phyloP scores from a whole-genome alignment of 768 basidiomycete genomes.

The Artomyces pyxidatus region DNA sequence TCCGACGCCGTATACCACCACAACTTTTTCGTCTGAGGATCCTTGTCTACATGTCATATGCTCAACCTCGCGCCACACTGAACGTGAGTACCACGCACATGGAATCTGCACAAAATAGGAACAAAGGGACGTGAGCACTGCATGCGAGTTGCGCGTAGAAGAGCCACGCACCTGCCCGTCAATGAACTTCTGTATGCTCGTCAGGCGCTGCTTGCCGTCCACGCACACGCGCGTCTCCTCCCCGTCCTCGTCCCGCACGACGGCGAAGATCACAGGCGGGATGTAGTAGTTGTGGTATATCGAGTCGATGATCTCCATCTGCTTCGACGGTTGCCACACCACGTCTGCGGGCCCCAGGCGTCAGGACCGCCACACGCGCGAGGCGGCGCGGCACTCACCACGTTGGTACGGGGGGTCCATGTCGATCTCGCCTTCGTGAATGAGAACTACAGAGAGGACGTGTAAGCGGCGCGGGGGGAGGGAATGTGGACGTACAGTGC shows the following conservation, averaged over 20 bases:
- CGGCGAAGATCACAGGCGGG: constrained; percentile 42
- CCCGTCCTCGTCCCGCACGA: constrained; percentile 30
- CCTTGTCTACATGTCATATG: constrained; percentile 38
- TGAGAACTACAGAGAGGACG: constrained; percentile 33
- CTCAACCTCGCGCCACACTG: constrained; percentile 17
- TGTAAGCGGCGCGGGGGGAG: neutral
- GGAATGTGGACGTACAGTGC: neutral
- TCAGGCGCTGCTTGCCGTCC: constrained; percentile 48
- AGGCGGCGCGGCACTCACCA: constrained; percentile 34
- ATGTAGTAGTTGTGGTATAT: constrained; percentile 47
- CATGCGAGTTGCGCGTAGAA: too few relatives aligned
- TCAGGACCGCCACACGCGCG: neutral
- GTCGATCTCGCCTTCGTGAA: constrained; percentile 65
- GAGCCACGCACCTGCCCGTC: constrained; percentile 33
- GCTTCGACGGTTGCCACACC: constrained; percentile 68
- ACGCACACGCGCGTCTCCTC: constrained; percentile 39
- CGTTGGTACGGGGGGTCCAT: constrained; percentile 66
- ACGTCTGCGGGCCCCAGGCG: constrained; percentile 39
- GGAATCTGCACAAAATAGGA: constrained; percentile 36
- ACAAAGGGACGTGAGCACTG: neutral
- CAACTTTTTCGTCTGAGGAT: constrained; percentile 46
- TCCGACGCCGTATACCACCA: constrained; percentile 56
- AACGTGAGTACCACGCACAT: constrained; percentile 29
- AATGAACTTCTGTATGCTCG: constrained; percentile 36
- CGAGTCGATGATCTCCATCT: constrained; percentile 45